Base-by-base conservation (phyloP, 139 green algal genomes). In the Chlamydomonas incerta region DNA sequence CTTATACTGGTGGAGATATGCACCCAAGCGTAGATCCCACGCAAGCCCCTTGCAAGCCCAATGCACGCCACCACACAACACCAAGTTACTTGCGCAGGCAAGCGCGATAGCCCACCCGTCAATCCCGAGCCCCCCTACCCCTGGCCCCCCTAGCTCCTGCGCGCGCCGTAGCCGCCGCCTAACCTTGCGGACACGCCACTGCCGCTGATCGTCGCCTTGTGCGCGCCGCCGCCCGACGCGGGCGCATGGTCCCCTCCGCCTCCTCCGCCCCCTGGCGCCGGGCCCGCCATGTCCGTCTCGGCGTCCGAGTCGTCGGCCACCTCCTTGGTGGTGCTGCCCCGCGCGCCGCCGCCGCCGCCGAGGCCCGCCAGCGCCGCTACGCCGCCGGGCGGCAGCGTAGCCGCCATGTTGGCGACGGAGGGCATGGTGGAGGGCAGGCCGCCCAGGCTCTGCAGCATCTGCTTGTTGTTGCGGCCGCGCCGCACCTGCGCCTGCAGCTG, bases 391-490 rank as follows among this genome's bases (percentile, higher is more conserved):
- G 46, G 31, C 71, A 77, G 21, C 47, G 9, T 60, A 23, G 24
- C 24, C 24, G 1, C 46, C 33, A 79, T 3, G 50, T 71, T 86
- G 68, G 34, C 55, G 52, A 35, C 47, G 15, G 80, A 80, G 80
- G 80, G 26, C 29, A 71, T 79, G 31, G 52, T 46, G 33, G 68
- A 23, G 0, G 68, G 80, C 68, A 86, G 50, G 31, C 67, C 68
- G 11, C 31, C 33, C 0, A 79, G 29, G 46, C 67, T 71, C 55
- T 68, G 66, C 50, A 86, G 28, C 34, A 86, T 26, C 50, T 62
- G 68, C 80, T 86, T 86, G 80, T 86, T 86, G 80, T 86, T 86
- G 68, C 80, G 80, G 80, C 80, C 80, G 52, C 80, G 80, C 34
- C 80, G 80, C 23, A 86, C 80, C 31, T 86, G 80, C 15, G 80